Evolutionary conservation across 31 red algal genomes (phyloP), one percentile per base, ranked within the genome.

Genomic region (Odonthalia washingtoniensis): DNA sequence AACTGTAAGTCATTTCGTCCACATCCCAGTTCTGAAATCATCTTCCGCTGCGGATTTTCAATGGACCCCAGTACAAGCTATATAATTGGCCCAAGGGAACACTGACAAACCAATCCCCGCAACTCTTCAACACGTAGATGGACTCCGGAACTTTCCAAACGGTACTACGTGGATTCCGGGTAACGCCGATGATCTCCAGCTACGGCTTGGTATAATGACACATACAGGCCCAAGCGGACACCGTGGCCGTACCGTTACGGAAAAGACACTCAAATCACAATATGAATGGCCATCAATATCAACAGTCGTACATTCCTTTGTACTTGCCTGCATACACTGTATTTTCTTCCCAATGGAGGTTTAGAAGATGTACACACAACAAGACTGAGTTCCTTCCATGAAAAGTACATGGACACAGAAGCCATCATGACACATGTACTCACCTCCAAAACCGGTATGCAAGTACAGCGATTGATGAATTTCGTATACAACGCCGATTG

Each of bases 291-390:
- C 49, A 57, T 14, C 49, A 57, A 21, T 57, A 57, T 14, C 49
- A 9, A 21, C 49, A 21, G 49, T 14, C 49, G 21, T 57, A 9
- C 12, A 57, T 57, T 14, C 49, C 9, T 57, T 57, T 57, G 49
- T 57, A 14, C 21, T 9, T 14, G 9, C 49, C 49, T 57, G 49
- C 21, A 57, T 57, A 9, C 49, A 57, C 49, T 57, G 49, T 21
- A 14, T 57, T 57, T 57, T 21, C 49, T 83, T 36, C 63, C 36
- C 80, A 83, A 37, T 43, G 80, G 65, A 57, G 36, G 44, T 61
- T 61, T 61, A 24, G 52, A 75, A 30, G 12, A 75, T 43, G 24
- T 75, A 6, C 72, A 6, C 4, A 4, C 33, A 9, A 43, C 6
- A 42, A 5, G 32, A 3, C 72, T 75, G 36, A 75, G 24, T 14